Base-by-base conservation (phyloP, 176 grass and related monocot genomes). In the Leersia perrieri region DNA sequence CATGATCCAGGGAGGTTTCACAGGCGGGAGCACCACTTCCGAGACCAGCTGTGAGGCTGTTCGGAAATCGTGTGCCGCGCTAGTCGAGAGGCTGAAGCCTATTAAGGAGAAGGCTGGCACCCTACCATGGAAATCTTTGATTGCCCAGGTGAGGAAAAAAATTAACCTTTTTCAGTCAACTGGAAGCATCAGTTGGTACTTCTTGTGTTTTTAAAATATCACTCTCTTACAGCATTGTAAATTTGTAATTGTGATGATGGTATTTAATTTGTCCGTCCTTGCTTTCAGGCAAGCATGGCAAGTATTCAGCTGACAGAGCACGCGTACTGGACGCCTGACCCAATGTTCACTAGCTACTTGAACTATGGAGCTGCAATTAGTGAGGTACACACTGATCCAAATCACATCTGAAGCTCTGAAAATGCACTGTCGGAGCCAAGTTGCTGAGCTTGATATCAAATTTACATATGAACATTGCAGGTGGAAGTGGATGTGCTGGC, bases 281-380 rank as follows among this genome's bases (percentile, higher is more conserved):
- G 57, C 13, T 67, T 81, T 45, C 74, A 95, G 93, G 93, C 93
- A 36, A 70, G 18, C 23, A 63, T 75, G 83, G 86, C 70, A 49
- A 81, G 47, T 41, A 83, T 97, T 18, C 91, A 90, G 63, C 78
- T 97, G 67, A 80, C 94, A 5, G 88, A 88, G 0, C 92, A 92
- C 33, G 73, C 83, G 20, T 89, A 83, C 35, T 97, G 84, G 83
- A 86, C 35, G 13, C 91, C 94, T 69, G 84, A 97, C 44, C 75
- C 57, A 33, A 64, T 68, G 33, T 86, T 85, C 42, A 12, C 0
- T 1, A 68, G 32, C 18, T 97, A 97, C 68, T 62, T 97, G 61
- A 97, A 97, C 80, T 97, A 97, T n/a, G 94, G 94, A 65, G 94
- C 90, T 28, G 88, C 77, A 33, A 62, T 71, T 14, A 97, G 94